Evolutionary conservation across 108 stramenopile species (phyloP).

Genomic region (Pseudonitzschia multiseries): DNA sequence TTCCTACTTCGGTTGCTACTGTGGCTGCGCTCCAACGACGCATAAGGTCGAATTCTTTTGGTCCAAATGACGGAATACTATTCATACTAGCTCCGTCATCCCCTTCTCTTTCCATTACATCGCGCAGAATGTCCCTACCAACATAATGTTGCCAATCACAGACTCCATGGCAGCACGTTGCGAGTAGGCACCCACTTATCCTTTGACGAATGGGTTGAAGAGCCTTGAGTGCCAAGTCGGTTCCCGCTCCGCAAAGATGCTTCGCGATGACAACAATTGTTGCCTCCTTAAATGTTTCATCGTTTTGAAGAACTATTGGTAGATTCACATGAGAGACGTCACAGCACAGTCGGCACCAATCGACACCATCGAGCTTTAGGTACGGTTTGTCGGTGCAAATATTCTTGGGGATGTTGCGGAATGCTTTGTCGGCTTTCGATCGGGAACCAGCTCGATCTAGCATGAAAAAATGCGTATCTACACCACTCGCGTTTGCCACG

Average conservation of each 20-base stretch:
- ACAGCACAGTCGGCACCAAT: slow-evolving; percentile 64
- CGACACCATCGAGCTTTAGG: slow-evolving; percentile 41
- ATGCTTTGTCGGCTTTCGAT: slow-evolving; percentile 74
- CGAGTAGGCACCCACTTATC: slow-evolving; percentile 68
- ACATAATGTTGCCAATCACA: slow-evolving; percentile 81
- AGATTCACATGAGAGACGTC: slow-evolving; percentile 80
- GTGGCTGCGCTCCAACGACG: slow-evolving; percentile 24
- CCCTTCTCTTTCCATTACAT: slow-evolving; percentile 2
- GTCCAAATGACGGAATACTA: slow-evolving; percentile 46
- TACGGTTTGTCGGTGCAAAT: slow-evolving; percentile 22
- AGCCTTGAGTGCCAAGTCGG: slow-evolving; percentile 78
- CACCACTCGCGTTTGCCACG: slow-evolving; percentile 32
- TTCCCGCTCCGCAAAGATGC: slow-evolving; percentile 80
- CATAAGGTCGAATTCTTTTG: slow-evolving; percentile 68
- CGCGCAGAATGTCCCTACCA: slow-evolving; percentile 67
- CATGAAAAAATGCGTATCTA: slow-evolving; percentile 56
- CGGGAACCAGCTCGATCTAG: slow-evolving; percentile 78
- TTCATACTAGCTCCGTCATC: background rate
- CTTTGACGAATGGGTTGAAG: slow-evolving; percentile 39
- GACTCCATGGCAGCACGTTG: slow-evolving; percentile 87
- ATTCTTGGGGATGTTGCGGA: slow-evolving; percentile 42
- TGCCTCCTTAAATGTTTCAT: slow-evolving; percentile 16
- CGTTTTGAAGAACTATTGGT: slow-evolving; percentile 31
- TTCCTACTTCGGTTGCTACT: slow-evolving; percentile 8
- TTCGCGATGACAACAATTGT: slow-evolving; percentile 69